These are phyloP conservation scores for Calonectria montana DNA, from an alignment of 2,329 filamentous ascomycete species.

Conservation along the genomic window DNA sequence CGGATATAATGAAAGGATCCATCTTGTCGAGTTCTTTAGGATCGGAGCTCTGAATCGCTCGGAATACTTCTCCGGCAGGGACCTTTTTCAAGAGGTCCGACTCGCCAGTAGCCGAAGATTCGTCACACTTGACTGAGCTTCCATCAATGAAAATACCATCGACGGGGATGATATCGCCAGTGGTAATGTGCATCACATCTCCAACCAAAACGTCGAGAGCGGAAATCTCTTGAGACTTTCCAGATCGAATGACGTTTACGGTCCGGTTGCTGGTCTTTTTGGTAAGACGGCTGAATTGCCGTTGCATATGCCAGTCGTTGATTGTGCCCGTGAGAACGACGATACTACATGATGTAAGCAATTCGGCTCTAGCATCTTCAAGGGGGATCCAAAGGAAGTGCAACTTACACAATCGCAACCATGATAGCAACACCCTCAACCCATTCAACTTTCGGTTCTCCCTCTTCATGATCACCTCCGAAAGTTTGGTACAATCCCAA, in stretches of 20 bases:
- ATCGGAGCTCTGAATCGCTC: slow-evolving; percentile 60
- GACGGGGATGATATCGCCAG: slow-evolving; percentile 77
- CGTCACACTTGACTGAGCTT: slow-evolving; percentile 70
- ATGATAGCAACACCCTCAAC: slow-evolving; percentile 76
- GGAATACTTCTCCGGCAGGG: slow-evolving; percentile 67
- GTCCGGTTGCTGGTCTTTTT: slow-evolving; percentile 71
- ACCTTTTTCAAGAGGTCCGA: slow-evolving; percentile 79
- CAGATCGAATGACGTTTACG: slow-evolving; percentile 75
- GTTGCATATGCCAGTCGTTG: slow-evolving; percentile 77
- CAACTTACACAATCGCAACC: slow-evolving; percentile 64
- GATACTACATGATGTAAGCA: slow-evolving; percentile 50
- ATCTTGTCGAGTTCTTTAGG: slow-evolving; percentile 57
- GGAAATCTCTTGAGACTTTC: slow-evolving; percentile 71
- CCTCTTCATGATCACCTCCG: slow-evolving; percentile 57
- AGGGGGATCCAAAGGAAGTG: slow-evolving; percentile 48
- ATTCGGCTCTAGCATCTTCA: not conserved
- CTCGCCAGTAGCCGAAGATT: slow-evolving; percentile 80
- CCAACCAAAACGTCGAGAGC: slow-evolving; percentile 76
- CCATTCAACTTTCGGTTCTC: slow-evolving; percentile 71
- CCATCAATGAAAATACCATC: slow-evolving; percentile 76
- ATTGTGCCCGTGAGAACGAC: slow-evolving; percentile 71
- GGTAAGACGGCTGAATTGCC: slow-evolving; percentile 73
- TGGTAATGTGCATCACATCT: slow-evolving; percentile 75
- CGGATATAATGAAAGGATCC: slow-evolving; percentile 74
- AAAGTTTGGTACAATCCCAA: slow-evolving; percentile 78